Evolutionary conservation across 169 alveolate species (phyloP).

Genomic region (Plasmodium fragile): DNA sequence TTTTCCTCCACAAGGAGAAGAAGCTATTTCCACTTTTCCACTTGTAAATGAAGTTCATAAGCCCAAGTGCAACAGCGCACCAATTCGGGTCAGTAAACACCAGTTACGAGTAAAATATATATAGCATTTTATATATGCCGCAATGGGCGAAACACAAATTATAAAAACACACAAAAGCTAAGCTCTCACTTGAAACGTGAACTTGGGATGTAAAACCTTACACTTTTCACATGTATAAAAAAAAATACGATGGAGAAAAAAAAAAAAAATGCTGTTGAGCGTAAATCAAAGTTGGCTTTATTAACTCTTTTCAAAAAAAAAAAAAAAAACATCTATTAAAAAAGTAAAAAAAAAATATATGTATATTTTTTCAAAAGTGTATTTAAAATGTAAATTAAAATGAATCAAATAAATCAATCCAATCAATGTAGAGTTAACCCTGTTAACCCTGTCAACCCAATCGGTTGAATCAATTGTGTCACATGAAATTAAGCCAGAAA

Average conservation of each 20-base stretch:
- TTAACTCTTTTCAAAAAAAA: not conserved
- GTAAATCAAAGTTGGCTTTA: not conserved
- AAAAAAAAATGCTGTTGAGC: not conserved
- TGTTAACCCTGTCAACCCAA: not conserved
- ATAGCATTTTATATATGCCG: not conserved
- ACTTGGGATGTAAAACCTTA: not conserved
- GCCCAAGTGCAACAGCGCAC: not conserved
- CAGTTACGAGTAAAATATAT: not conserved
- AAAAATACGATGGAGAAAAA: not conserved
- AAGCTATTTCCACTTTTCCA: not conserved
- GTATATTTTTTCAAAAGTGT: not conserved
- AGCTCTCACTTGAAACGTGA: not conserved
- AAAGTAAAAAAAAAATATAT: not conserved
- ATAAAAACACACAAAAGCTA: not conserved
- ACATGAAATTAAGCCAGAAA: not conserved
- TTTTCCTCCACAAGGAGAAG: not conserved
- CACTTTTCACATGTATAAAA: not conserved
- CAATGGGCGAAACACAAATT: not conserved
- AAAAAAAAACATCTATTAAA: not conserved
- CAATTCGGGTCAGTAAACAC: not conserved
- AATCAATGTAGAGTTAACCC: not conserved
- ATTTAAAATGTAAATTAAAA: not conserved
- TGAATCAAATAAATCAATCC: not conserved
- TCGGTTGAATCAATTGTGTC: not conserved
- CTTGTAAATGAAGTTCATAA: not conserved